Base-by-base conservation (phyloP, 2,329 filamentous ascomycete species). In the Truncatella angustata region DNA sequence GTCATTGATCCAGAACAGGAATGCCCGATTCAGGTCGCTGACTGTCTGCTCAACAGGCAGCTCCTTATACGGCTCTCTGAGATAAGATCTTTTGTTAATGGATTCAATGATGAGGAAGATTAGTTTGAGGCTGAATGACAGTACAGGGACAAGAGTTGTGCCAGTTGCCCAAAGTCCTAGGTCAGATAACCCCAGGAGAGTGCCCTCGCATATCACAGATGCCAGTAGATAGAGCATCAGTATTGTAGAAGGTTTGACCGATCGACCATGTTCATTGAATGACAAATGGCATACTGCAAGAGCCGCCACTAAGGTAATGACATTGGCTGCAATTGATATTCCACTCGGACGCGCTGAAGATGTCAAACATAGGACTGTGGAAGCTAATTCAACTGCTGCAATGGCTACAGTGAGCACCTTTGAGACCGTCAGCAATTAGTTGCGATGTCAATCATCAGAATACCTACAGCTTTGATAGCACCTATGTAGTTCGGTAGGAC, bases 31-130 rank as follows among this genome's bases (percentile, higher is more conserved):
- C 21, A 49, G 34, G 20, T 39, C 14, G 34, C 47, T 21, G 35
- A 18, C 21, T 12, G 47, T 40, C 28, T 49, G 34, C 5, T 39
- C 34, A 11, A 18, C 24, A 40, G 47, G 47, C 23, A 40, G 24
- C 18, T 40, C 47, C 23, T 20, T 30, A 23, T 49, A 49, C 20
- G 47, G 47, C 34, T 49, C 34, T 49, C 47, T 39, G 12, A 49
- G 47, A 11, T 49, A 49, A 11, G 18, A 14, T 21, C 35, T 18
- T 16, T 49, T 49, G 24, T 20, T 49, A 20, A 14, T 23, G 7
- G 35, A 49, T 26, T 49, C 47, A 18, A 49, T 20, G n/a, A 30
- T 21, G 35, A 49, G n/a, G n/a, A 49, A 35, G 5, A 49, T 10
- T n/a, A 49, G 23, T 16, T 28, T 40, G 10, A 49, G 47, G 20